Percentiles rank a stretch among this genome's conserved stretches.
Conservation (phyloP, 306 rosid species). For the Lathyrus sativus region DNA sequence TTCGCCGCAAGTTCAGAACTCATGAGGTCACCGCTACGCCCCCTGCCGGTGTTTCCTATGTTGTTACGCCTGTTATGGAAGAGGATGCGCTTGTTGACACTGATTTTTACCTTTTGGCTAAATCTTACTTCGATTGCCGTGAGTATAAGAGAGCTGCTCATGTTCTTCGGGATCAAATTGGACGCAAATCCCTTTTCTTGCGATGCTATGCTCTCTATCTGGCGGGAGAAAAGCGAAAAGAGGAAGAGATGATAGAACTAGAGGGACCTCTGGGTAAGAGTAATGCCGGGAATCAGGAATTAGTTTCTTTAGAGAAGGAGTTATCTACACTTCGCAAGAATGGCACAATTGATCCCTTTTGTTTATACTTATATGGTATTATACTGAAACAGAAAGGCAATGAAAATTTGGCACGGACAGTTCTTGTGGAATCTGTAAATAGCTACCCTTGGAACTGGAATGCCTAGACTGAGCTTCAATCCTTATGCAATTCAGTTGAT, state of each 20-base stretch:
- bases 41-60: too few species aligned
- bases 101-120: constrained; percentile 82
- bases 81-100: constrained; percentile 78
- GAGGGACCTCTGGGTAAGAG: constrained; percentile 95
- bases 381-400: too few species aligned
- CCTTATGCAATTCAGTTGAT: constrained; percentile 73
- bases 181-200: constrained; percentile 75
- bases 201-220: constrained; percentile 81
- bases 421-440: constrained; percentile 89
- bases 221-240: constrained; percentile 98
- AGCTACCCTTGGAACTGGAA: constrained; percentile 99
- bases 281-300: constrained; percentile 66
- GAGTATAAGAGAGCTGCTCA: constrained; percentile 92
- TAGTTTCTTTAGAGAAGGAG: constrained; percentile 84
- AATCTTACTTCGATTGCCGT: constrained; percentile 81
- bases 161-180: constrained; percentile 77
- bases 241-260: constrained; percentile 92
- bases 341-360: constrained; percentile 76
- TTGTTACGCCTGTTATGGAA: too few species aligned
- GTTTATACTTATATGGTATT: constrained; percentile 80
- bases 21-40: too few species aligned
- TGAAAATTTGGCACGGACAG: constrained; percentile 75
- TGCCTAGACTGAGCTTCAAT: constrained; percentile 94
- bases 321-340: constrained; percentile 78
- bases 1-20: too few species aligned